Evolutionary conservation across 257 asterid genomes (phyloP).

Genomic region (Solanum chiquidenum): DNA sequence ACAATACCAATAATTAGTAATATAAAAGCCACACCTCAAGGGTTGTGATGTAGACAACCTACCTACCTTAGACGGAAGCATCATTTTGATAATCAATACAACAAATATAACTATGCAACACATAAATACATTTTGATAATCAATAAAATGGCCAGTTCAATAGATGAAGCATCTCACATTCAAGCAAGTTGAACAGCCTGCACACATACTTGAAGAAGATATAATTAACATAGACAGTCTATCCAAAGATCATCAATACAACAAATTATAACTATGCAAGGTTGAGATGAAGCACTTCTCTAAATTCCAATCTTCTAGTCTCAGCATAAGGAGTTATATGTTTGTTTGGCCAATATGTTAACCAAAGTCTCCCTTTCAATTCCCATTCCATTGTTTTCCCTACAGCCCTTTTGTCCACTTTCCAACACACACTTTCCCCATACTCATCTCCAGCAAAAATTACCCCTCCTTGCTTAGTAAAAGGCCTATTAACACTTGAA

Average conservation of each 20-base stretch:
- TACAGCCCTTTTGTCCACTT: constrained; percentile 40
- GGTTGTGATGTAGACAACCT: not conserved
- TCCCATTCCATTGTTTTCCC: constrained; percentile 80
- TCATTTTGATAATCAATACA: not conserved
- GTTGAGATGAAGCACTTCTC: constrained; percentile 37
- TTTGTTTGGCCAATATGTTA: constrained; percentile 88
- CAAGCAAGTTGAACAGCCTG: not conserved
- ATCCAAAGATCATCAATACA: not conserved
- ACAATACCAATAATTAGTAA: too few species aligned
- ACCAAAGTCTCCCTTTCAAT: constrained; percentile 72
- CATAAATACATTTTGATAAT: not conserved
- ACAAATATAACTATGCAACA: not conserved
- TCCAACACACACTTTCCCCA: constrained; percentile 80
- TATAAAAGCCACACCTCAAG: not conserved
- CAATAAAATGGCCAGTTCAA: not conserved
- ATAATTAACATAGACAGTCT: not conserved
- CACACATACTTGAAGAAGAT: not conserved
- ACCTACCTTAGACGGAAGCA: not conserved
- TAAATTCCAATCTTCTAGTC: constrained; percentile 63
- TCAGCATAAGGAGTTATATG: constrained; percentile 56
- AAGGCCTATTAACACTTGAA: constrained; percentile 56
- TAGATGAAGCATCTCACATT: not conserved
- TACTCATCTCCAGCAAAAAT: constrained; percentile 83
- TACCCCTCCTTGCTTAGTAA: constrained; percentile 73
- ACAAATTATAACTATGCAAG: constrained; percentile 8